phyloP scores from a whole-genome alignment of 1,284 basidiomycete genomes.

The Puccinia coronata region DNA sequence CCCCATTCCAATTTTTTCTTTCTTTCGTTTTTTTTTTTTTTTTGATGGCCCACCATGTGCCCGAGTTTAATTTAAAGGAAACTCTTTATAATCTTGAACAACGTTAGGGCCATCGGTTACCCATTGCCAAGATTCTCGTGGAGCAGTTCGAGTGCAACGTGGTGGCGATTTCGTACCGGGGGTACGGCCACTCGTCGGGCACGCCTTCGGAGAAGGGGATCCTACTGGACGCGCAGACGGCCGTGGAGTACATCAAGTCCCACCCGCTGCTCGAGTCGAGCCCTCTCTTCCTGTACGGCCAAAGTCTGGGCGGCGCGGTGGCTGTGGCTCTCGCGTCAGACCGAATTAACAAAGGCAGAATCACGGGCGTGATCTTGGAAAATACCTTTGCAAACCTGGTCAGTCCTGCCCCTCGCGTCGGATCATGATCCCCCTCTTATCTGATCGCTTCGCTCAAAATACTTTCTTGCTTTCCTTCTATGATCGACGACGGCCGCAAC shows the following conservation, averaged over 20 bases:
- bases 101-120: slow-evolving; percentile 37
- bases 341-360: slow-evolving; percentile 4
- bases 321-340: slow-evolving; percentile 22
- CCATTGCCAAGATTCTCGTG: slow-evolving; percentile 28
- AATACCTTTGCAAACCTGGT: slow-evolving; percentile 48
- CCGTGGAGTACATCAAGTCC: slow-evolving; percentile 17
- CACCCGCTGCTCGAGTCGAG: slow-evolving; percentile 1
- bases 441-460: too few species aligned
- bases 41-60: too few species aligned
- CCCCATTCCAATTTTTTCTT: too few species aligned
- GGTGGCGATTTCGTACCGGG: slow-evolving; percentile 45
- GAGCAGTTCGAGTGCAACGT: slow-evolving; percentile 24
- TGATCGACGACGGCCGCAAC: too few species aligned
- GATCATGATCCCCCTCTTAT: neutral
- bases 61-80: too few species aligned
- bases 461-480: too few species aligned
- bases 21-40: neutral
- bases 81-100: neutral
- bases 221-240: slow-evolving; percentile 29
- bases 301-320: slow-evolving; percentile 49
- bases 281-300: slow-evolving; percentile 36
- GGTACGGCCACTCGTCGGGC: slow-evolving; percentile 45
- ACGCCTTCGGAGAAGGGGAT: slow-evolving; percentile 35
- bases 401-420: neutral
- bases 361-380: slow-evolving; percentile 42